Conservation (phyloP, 2,329 filamentous ascomycete genomes). For the Fusarium cicatricum region DNA sequence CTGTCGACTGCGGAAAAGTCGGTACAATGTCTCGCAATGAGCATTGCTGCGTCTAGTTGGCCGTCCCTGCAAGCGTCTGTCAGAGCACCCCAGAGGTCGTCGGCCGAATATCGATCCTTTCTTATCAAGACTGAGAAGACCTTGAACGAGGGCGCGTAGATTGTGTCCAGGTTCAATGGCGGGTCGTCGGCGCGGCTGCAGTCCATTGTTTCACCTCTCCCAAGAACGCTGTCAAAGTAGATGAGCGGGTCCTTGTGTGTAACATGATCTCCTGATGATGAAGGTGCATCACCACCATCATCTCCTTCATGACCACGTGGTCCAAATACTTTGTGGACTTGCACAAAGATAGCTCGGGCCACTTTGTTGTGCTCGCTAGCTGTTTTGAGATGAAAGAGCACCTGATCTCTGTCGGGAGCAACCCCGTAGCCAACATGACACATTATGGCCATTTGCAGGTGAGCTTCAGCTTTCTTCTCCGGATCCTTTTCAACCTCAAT, state of each 20-base stretch:
- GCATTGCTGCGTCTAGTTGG: background rate
- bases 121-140: background rate
- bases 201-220: background rate
- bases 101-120: background rate
- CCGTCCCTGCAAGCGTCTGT: conserved; percentile 2
- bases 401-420: background rate
- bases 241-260: conserved; percentile 1
- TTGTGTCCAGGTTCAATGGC: background rate
- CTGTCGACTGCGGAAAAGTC: background rate
- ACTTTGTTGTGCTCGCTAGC: conserved; percentile 1
- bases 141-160: background rate
- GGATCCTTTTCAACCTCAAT: background rate
- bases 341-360: background rate
- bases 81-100: background rate
- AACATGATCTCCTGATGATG: background rate
- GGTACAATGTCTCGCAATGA: background rate
- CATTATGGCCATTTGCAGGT: conserved; percentile 11
- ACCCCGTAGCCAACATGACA: conserved; percentile 8
- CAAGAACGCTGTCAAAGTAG: background rate
- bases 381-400: background rate
- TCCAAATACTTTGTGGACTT: background rate
- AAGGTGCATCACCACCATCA: no score
- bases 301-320: background rate
- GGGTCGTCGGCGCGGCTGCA: background rate
- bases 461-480: background rate